Base-by-base conservation (phyloP, 2,329 filamentous ascomycete genomes). In the Davidsoniella neocaledoniae region DNA sequence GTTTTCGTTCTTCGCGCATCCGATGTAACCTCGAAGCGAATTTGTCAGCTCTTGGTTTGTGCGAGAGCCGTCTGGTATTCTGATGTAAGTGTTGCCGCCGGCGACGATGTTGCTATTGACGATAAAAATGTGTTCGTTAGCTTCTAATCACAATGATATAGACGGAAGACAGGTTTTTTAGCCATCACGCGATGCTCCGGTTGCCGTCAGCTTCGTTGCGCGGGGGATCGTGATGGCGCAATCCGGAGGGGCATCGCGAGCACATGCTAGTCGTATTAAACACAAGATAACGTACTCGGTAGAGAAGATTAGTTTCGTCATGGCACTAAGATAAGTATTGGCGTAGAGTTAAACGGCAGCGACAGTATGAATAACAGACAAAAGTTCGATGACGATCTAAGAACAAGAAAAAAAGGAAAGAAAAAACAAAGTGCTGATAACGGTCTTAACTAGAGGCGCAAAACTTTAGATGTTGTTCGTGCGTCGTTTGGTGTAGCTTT, bases 31-130 rank as follows among this genome's bases (percentile, higher is more conserved):
- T 58, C 85, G 83, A 16, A 98, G 76, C 2, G 87, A 86, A 60
- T 86, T 88, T 56, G 87, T 83, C 58, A 98, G 77, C 66, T 98
- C 91, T 58, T 88, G 80, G 63, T 96, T 96, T 49, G 90, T 95
- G 62, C 88, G 86, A 61, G 80, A 80, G 56, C 77, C 76, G 53
- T 80, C 74, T 14, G 81, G 78, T 59, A 84, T 85, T 55, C 86
- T 81, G 63, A 94, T 82, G 55, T 94, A 81, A 45, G 86, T 86
- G 51, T 84, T 83, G 51, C 85, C 84, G 55, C 78, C 80, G 58
- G 81, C 81, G 74, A 94, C 86, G 63, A 94, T 83, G 69, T 94
- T 95, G 43, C 53, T 51, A n/a, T 29, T 21, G 12, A 40, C 3
- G 21, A 37, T 23, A 38, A 26, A 36, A 23, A 51, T 23, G 33